Evolutionary conservation across 148 eudicot genomes (phyloP), one percentile per base, ranked within the genome.

Genomic region (Cornus controversa): DNA sequence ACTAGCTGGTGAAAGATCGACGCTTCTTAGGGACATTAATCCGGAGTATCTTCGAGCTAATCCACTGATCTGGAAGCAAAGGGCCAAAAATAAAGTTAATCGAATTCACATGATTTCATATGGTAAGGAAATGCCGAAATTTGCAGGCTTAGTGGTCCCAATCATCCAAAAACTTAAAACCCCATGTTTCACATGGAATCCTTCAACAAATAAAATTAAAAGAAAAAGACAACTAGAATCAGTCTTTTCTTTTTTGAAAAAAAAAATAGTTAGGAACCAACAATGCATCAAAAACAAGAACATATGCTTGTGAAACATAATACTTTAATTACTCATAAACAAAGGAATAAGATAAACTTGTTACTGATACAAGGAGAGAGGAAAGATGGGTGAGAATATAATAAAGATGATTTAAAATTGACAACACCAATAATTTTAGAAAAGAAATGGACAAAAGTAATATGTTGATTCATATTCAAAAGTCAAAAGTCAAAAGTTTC

Each of bases 1-100:
- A 86, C 91, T 93, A 82, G 96, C 98, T 2, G 98, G 98, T 31
- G 98, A 93, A 72, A 93, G 96, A 84, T 93, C 98, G 8, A 93
- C 98, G 64, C 96, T 93, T 82, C 89, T 90, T 67, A 93, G 71
- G 50, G 95, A 87, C 98, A 91, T 88, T 42, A 93, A 77, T 78
- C 96, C 91, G 2, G 96, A 93, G 67, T 90, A 89, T 79, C 86
- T 87, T 77, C 83, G 88, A 69, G 92, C 88, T 81, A 94, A 82
- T 78, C 84, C 88, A 63, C 74, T 80, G 18, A 94, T 88, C 98
- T 94, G 87, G 70, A 83, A 71, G 70, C 63, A 81, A 77, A 37
- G n/a, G 24, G 10, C 27, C 69, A 45, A 65, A 69, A 45, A 34
- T 27, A 9, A 67, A 20, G 62, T 45, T 53, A 69, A 34, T 28